Evolutionary conservation across 2,329 filamentous ascomycete genomes (phyloP).

Genomic region (Cladophialophora chaetospira): DNA sequence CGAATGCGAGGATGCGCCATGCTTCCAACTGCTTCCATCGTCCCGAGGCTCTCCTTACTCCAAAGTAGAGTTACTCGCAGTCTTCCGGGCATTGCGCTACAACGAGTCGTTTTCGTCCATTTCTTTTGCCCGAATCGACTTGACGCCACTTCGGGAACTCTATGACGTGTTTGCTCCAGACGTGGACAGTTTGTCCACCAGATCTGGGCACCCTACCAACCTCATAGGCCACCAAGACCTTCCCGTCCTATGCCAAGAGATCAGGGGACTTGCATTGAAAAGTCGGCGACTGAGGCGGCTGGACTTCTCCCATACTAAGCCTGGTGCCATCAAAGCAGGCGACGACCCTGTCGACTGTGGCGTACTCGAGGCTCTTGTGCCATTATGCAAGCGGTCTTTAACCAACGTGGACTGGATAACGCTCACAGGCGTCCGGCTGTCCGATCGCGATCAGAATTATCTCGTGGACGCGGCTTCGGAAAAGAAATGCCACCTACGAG

Average conservation of each 20-base stretch:
- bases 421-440: constrained; percentile 68
- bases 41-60: constrained; percentile 56
- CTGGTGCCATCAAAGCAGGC: constrained; percentile 9
- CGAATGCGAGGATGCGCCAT: constrained; percentile 66
- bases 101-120: constrained; percentile 70
- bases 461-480: constrained; percentile 69
- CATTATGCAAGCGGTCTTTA: constrained; percentile 65
- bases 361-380: constrained; percentile 69
- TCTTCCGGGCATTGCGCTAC: constrained; percentile 70
- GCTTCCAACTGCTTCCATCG: constrained; percentile 65
- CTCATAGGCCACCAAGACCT: constrained; percentile 56
- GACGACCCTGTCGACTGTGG: constrained; percentile 64
- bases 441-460: constrained; percentile 68
- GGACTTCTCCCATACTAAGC: constrained; percentile 62
- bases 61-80: constrained; percentile 65
- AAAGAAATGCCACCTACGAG: constrained; percentile 64
- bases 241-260: constrained; percentile 67
- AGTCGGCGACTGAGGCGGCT: constrained; percentile 64
- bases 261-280: constrained; percentile 67
- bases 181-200: constrained; percentile 62
- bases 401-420: constrained; percentile 73
- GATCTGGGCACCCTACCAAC: constrained; percentile 58
- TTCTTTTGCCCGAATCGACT: constrained; percentile 64
- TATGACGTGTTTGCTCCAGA: constrained; percentile 63
- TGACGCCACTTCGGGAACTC: constrained; percentile 66